These are phyloP conservation scores for Cutaneotrichosporon spelunceum DNA, from an alignment of 1,284 basidiomycete species.

Conservation along the genomic window DNA sequence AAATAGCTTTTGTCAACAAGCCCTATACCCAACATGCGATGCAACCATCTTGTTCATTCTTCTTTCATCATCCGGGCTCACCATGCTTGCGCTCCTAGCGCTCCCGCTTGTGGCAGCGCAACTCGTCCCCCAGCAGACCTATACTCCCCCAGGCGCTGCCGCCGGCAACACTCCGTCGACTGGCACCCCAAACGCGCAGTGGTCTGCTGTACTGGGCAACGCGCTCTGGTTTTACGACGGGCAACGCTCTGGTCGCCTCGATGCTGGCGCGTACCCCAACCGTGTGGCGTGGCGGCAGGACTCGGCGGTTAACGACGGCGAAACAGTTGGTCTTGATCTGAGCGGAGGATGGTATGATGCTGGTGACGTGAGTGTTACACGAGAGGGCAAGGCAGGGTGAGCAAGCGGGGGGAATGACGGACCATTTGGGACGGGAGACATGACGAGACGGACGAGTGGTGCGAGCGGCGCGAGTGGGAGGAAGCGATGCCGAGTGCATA, in stretches of 20 bases:
- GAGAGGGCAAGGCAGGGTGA: neutral
- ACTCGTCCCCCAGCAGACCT: conserved; percentile 40
- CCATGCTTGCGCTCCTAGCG: neutral
- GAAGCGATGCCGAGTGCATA: no score
- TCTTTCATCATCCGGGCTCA: neutral
- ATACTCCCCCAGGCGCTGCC: conserved; percentile 58
- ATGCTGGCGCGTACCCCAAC: conserved; percentile 57
- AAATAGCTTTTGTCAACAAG: neutral
- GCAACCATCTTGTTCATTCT: neutral
- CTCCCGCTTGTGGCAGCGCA: conserved; percentile 25
- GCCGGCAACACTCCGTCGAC: conserved; percentile 58
- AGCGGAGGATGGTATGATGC: conserved; percentile 89
- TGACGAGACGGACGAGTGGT: no score
- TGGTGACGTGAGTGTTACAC: conserved; percentile 50
- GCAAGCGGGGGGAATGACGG: neutral
- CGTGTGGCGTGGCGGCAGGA: conserved; percentile 83
- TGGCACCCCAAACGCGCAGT: conserved; percentile 65
- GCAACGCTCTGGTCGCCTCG: conserved; percentile 75
- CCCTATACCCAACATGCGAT: neutral
- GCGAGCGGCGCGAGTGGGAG: no score
- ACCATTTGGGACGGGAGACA: no score
- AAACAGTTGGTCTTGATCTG: conserved; percentile 69
- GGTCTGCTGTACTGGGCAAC: conserved; percentile 74
- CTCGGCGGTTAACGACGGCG: conserved; percentile 71
- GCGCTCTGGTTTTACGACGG: conserved; percentile 86